Percentiles rank a stretch among this genome's conserved stretches.
These are phyloP conservation scores for Gnetum montanum DNA, from an alignment of 75 land plant species.

Conservation along the genomic window DNA sequence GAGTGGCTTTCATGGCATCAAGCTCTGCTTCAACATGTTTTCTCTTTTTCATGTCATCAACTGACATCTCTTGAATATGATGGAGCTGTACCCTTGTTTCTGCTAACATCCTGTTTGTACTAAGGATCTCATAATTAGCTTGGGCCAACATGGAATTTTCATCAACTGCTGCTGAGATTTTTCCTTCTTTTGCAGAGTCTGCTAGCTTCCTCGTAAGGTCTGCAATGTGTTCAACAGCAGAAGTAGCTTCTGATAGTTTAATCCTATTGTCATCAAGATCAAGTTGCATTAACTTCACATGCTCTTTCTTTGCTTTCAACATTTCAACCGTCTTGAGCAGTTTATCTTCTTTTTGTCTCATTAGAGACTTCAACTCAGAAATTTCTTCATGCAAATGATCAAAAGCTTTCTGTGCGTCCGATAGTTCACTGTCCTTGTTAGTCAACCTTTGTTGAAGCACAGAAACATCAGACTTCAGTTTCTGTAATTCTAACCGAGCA, in stretches of 20 bases:
- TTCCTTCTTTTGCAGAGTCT: constrained; percentile 23
- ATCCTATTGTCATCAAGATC: constrained; percentile 34
- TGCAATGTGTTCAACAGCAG: constrained; percentile 58
- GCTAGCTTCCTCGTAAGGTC: constrained; percentile 51
- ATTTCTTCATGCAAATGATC: constrained; percentile 46
- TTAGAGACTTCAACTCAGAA: constrained; percentile 24
- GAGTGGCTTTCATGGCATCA: constrained; percentile 29
- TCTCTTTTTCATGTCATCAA: constrained; percentile 11
- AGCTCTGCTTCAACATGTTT: constrained; percentile 50
- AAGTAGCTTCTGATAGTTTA: constrained; percentile 52
- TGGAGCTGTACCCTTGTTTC: constrained; percentile 16
- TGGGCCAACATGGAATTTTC: constrained; percentile 14
- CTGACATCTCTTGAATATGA: constrained; percentile 14
- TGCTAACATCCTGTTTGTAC: constrained; percentile 23
- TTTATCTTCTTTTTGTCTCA: constrained; percentile 59
- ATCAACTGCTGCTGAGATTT: constrained; percentile 3
- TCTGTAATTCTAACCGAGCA: constrained; percentile 62
- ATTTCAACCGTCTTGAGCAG: constrained; percentile 33
- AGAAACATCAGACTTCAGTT: constrained; percentile 52
- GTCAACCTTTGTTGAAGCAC: constrained; percentile 35
- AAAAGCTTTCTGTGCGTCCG: constrained; percentile 32
- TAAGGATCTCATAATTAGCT: constrained; percentile 14
- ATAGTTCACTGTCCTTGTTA: constrained; percentile 51
- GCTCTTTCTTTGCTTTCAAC: constrained; percentile 57
- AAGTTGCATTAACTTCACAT: constrained; percentile 23